These are phyloP conservation scores for Annulohypoxylon maeteangense DNA, from an alignment of 495 filamentous ascomycete genomes.

Conservation along the genomic window DNA sequence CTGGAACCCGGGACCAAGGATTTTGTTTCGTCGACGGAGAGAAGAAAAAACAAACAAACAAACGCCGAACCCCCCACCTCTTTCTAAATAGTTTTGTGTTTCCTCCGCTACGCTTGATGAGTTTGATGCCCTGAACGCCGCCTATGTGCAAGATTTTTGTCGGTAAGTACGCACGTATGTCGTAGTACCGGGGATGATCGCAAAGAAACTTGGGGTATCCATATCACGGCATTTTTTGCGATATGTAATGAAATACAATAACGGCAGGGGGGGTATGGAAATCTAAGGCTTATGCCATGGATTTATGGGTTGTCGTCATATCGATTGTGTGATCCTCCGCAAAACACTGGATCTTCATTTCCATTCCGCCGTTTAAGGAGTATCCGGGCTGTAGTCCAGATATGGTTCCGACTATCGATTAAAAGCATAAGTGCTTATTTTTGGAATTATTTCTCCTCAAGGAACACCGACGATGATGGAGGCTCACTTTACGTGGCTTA, in stretches of 20 bases:
- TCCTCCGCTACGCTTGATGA: neutral
- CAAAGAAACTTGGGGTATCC: conserved; percentile 15
- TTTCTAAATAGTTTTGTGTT: conserved; percentile 8
- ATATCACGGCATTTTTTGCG: conserved; percentile 1
- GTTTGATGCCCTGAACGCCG: conserved; percentile 25
- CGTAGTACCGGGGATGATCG: neutral
- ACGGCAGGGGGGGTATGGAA: neutral
- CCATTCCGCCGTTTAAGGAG: neutral
- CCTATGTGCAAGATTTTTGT: conserved; percentile 25
- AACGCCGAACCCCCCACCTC: conserved; percentile 3
- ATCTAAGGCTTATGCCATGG: neutral
- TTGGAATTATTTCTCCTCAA: neutral
- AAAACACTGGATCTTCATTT: neutral
- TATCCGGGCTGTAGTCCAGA: neutral
- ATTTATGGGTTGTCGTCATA: neutral
- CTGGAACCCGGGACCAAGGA: neutral
- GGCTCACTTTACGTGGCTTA: neutral
- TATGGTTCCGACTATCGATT: neutral
- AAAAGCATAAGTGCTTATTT: neutral
- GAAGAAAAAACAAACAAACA: no score
- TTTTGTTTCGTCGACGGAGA: neutral
- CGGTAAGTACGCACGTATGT: neutral
- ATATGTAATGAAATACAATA: conserved; percentile 4
- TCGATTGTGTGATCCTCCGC: neutral
- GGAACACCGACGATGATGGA: neutral